Evolutionary conservation across 2,329 filamentous ascomycete genomes (phyloP), one percentile per base, ranked within the genome.

Genomic region (Massarina eburnea): DNA sequence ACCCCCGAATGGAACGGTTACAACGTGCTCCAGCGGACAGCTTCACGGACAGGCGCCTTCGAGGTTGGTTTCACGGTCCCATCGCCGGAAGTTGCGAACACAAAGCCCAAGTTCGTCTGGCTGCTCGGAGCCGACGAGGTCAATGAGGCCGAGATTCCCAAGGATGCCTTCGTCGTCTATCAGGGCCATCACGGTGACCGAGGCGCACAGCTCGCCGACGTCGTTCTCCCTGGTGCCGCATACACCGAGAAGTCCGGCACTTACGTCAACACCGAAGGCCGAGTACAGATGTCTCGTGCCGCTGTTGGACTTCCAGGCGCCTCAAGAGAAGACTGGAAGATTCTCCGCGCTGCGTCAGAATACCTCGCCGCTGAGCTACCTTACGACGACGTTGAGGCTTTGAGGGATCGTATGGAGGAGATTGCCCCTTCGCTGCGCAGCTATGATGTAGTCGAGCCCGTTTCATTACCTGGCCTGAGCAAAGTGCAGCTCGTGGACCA

Each of bases 231-330:
- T 21, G 92, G 91, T 57, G 91, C 91, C 40, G 91, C 94, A 10
- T 99, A 96, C 77, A 97, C 92, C 19, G 94, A 99, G 78, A 99
- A 97, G 80, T 84, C 87, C 19, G 91, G 85, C 49, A 99, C 94
- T 35, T 99, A 95, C 67, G 83, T 99, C 75, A 99, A 97, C 82
- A 97, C 94, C 0, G 94, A 99, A 74, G 94, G 94, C 45, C 89
- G 94, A 61, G 90, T 94, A 18, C 94, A 99, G 76, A 87, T 96
- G 78, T 94, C 89, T 43, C 88, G 94, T 56, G 86, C 89, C 38
- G 94, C 94, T 22, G 95, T 91, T 29, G 88, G 88, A 36, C 80
- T 96, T 55, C 89, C 91, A 19, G 94, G 94, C 49, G 94, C 91
- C 42, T 84, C 92, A 45, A 84, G 94, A 66, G 92, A 94, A 54